Percentiles rank a stretch among this genome's conserved stretches.
These are phyloP conservation scores for Eleusine indica DNA, from an alignment of 176 grass and related monocot genomes.

Conservation along the genomic window DNA sequence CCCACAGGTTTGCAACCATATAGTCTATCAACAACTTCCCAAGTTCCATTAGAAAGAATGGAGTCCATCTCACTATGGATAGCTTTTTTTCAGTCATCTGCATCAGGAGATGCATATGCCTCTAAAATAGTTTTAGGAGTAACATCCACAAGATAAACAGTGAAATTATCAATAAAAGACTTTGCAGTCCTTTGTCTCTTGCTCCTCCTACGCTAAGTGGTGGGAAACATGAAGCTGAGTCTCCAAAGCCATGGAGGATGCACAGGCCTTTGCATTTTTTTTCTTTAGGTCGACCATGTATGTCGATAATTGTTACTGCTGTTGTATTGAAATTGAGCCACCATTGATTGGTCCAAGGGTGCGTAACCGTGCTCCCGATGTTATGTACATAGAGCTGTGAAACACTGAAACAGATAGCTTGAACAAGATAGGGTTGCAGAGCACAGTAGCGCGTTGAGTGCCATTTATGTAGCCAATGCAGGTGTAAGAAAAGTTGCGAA, in stretches of 20 bases:
- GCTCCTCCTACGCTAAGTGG: not conserved
- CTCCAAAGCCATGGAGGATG: not conserved
- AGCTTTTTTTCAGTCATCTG: too few species aligned
- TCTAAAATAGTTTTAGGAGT: too few species aligned
- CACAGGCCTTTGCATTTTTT: not conserved
- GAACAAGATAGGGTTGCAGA: not conserved
- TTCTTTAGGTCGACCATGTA: constrained; percentile 21
- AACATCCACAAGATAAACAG: too few species aligned
- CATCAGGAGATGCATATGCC: too few species aligned
- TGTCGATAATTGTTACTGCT: constrained; percentile 29
- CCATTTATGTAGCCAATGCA: not conserved
- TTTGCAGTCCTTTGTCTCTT: too few species aligned
- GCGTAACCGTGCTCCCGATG: constrained; percentile 17
- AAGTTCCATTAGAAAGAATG: too few species aligned
- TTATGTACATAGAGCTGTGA: constrained; percentile 46
- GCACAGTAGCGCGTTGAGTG: not conserved
- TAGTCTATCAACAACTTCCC: too few species aligned
- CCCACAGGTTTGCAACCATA: too few species aligned
- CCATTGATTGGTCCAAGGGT: not conserved
- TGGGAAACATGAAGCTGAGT: not conserved
- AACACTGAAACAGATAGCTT: not conserved
- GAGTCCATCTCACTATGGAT: too few species aligned
- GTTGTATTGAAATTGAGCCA: constrained; percentile 7
- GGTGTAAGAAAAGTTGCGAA: not conserved
- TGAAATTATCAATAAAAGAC: too few species aligned